Conservation (phyloP, 108 stramenopile genomes). For the Stephanodiscus minutulus region DNA sequence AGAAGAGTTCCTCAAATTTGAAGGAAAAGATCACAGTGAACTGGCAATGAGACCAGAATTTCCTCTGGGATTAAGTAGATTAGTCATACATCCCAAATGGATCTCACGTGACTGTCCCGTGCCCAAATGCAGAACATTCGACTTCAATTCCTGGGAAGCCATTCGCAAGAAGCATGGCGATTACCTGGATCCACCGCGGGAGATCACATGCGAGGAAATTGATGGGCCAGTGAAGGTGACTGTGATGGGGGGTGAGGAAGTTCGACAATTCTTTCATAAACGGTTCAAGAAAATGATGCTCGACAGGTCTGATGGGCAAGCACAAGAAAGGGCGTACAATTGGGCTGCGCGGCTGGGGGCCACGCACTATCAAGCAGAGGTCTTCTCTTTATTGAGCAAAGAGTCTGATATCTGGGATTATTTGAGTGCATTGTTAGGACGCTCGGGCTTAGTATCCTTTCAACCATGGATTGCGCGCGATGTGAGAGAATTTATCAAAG, state of each 20-base stretch:
- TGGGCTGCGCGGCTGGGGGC: conserved; percentile 27
- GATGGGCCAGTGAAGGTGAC: conserved; percentile 8
- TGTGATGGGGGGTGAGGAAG: conserved; percentile 22
- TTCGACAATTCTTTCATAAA: conserved; percentile 23
- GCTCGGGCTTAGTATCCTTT: conserved; percentile 19
- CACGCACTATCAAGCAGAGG: conserved; percentile 15
- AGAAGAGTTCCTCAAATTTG: conserved; percentile 3
- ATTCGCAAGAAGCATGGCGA: conserved; percentile 11
- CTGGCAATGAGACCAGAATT: conserved; percentile 24
- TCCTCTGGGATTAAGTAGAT: conserved; percentile 28
- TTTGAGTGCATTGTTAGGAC: conserved; percentile 6
- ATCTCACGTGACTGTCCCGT: conserved; percentile 25
- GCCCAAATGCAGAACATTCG: conserved; percentile 15
- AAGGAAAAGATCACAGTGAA: conserved; percentile 15
- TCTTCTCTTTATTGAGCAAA: conserved; percentile 11
- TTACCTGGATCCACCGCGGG: conserved; percentile 10
- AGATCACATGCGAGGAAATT: conserved; percentile 9
- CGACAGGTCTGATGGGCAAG: background rate
- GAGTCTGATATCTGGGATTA: conserved; percentile 24
- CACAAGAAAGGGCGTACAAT: conserved; percentile 14
- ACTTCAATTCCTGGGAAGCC: conserved; percentile 20
- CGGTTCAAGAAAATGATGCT: conserved; percentile 19
- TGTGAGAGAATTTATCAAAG: conserved; percentile 15
- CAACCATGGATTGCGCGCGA: conserved; percentile 40
- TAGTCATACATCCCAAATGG: conserved; percentile 41